Conservation (phyloP, 2,329 filamentous ascomycete genomes). For the Colletotrichum sp. region DNA sequence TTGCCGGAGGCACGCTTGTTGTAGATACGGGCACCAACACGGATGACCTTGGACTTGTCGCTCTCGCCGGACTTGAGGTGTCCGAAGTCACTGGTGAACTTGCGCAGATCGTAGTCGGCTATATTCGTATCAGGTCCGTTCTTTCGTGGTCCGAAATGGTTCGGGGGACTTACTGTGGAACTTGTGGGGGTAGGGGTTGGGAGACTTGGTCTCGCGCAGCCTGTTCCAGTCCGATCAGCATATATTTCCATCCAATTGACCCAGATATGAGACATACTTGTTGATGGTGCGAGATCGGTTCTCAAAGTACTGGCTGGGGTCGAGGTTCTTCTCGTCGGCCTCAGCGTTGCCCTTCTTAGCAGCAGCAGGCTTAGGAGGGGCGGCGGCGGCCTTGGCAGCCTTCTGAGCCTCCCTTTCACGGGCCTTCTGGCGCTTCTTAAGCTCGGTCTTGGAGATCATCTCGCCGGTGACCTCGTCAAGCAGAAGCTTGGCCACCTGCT, state of each 20-base stretch:
- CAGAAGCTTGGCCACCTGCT: slow-evolving; percentile 73
- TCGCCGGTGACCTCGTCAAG: slow-evolving; percentile 95
- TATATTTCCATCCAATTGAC: slow-evolving; percentile 64
- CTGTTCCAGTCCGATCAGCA: slow-evolving; percentile 35
- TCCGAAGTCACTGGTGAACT: slow-evolving; percentile 80
- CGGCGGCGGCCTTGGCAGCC: slow-evolving; percentile 79
- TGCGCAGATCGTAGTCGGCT: slow-evolving; percentile 82
- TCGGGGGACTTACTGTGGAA: slow-evolving; percentile 25
- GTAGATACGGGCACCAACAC: slow-evolving; percentile 86
- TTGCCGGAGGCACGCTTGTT: slow-evolving; percentile 81
- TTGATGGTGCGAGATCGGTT: slow-evolving; percentile 86
- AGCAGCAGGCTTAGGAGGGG: slow-evolving; percentile 62
- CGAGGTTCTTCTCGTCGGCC: slow-evolving; percentile 59
- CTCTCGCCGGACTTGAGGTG: slow-evolving; percentile 88
- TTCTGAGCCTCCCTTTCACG: slow-evolving; percentile 88
- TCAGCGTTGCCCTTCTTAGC: slow-evolving; percentile 80
- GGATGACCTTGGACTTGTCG: slow-evolving; percentile 75
- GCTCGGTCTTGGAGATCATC: slow-evolving; percentile 79
- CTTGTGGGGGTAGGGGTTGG: slow-evolving; percentile 91
- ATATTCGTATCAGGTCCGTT: slow-evolving; percentile 46
- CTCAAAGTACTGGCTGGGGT: slow-evolving; percentile 83
- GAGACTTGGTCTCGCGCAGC: slow-evolving; percentile 73
- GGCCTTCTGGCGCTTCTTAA: slow-evolving; percentile 96
- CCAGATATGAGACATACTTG: slow-evolving; percentile 41
- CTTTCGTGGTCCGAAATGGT: neutral